Conservation (phyloP, 129 eudicot genomes). For the Escallonia herrerae region DNA sequence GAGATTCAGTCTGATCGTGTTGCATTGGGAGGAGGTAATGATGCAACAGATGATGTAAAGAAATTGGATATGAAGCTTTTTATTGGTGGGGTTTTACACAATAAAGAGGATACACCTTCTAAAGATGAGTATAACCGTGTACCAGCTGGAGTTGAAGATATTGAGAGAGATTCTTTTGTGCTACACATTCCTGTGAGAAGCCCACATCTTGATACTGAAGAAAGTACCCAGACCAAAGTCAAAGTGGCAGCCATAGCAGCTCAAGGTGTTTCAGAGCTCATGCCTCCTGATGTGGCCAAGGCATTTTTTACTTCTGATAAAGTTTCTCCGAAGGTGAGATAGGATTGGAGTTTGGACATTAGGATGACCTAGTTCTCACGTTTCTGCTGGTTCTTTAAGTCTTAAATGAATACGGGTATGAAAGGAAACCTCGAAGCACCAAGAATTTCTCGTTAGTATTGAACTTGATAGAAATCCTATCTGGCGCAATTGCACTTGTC, state of each 20-base stretch:
- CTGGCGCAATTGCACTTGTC: too few species aligned
- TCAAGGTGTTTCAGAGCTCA: constrained; percentile 75
- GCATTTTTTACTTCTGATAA: constrained; percentile 74
- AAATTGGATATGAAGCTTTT: constrained; percentile 70
- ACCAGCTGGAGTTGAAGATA: constrained; percentile 72
- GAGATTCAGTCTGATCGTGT: constrained; percentile 33
- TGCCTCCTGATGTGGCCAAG: constrained; percentile 98
- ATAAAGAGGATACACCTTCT: constrained; percentile 56
- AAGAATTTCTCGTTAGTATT: too few species aligned
- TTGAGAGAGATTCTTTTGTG: constrained; percentile 80
- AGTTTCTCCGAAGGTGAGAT: constrained; percentile 76
- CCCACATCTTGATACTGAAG: constrained; percentile 37
- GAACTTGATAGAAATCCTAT: too few species aligned
- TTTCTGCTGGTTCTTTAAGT: too few species aligned
- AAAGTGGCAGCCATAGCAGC: constrained; percentile 68
- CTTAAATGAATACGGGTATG: too few species aligned
- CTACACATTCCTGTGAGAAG: constrained; percentile 66
- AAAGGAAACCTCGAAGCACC: too few species aligned
- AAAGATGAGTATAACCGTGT: constrained; percentile 80
- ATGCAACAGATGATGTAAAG: constrained; percentile 46
- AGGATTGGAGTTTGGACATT: background rate
- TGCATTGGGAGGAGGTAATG: constrained; percentile 34
- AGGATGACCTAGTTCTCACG: background rate
- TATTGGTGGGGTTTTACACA: constrained; percentile 84
- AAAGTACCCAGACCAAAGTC: constrained; percentile 41